A percentile compares a stretch with the other conserved stretches of the same genome.
Conservation (phyloP, 768 basidiomycete species). For the Podaxis rugospora region DNA sequence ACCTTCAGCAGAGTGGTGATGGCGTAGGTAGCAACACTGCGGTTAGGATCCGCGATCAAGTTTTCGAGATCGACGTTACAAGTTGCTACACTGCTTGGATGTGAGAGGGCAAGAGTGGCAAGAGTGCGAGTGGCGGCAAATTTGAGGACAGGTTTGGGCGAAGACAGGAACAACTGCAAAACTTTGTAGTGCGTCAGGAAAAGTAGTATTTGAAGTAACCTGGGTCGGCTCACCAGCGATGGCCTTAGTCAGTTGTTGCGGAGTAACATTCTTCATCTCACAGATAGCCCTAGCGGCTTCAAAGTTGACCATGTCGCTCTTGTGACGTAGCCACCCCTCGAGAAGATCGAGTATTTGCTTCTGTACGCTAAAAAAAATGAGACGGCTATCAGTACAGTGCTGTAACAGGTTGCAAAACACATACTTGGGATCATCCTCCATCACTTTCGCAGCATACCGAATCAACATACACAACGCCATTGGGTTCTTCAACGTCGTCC, state of each 20-base stretch:
- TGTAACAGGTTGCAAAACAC: constrained; percentile 24
- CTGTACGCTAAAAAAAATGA: constrained; percentile 57
- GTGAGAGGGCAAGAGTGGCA: constrained; percentile 79
- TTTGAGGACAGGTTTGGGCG: constrained; percentile 91
- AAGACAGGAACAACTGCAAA: constrained; percentile 92
- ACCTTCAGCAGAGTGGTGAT: constrained; percentile 98
- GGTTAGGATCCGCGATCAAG: constrained; percentile 91
- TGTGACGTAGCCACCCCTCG: constrained; percentile 94
- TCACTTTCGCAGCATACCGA: constrained; percentile 96
- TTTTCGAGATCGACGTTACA: constrained; percentile 98
- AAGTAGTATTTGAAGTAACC: not conserved
- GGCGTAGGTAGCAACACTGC: constrained; percentile 96
- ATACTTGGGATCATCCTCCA: constrained; percentile 98
- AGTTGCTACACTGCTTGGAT: constrained; percentile 81
- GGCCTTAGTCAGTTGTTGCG: constrained; percentile 76
- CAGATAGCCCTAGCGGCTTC: constrained; percentile 98
- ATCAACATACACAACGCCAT: constrained; percentile 99
- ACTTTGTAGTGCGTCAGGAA: constrained; percentile 42
- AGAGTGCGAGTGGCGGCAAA: constrained; percentile 97
- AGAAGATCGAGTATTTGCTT: constrained; percentile 90
- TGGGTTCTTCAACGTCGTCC: constrained; percentile 85
- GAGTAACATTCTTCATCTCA: constrained; percentile 84
- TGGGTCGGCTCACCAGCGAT: constrained; percentile 68
- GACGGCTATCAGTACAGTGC: constrained; percentile 1
- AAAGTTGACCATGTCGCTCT: constrained; percentile 99